Evolutionary conservation across 2,329 filamentous ascomycete species (phyloP).

Genomic region (Cryphonectria japonica): DNA sequence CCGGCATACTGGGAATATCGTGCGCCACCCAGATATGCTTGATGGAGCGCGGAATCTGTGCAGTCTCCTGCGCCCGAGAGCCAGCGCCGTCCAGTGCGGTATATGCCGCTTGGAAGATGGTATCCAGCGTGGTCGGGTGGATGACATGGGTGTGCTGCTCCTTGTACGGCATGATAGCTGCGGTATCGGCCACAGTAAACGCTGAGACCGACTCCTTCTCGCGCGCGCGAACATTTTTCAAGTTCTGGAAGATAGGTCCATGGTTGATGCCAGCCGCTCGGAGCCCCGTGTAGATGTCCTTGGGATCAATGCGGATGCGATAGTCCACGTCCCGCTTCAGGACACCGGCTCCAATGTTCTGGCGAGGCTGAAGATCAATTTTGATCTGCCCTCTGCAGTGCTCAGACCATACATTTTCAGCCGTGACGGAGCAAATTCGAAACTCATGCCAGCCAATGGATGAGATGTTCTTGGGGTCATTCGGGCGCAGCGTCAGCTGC

Average conservation of each 20-base stretch:
- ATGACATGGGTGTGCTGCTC: constrained; percentile 37
- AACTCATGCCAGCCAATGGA: constrained; percentile 9
- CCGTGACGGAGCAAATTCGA: background rate
- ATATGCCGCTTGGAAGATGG: constrained; percentile 36
- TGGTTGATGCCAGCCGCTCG: constrained; percentile 29
- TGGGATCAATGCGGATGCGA: constrained; percentile 26
- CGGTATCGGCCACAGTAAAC: constrained; percentile 32
- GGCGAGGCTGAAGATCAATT: constrained; percentile 2
- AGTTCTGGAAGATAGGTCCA: constrained; percentile 33
- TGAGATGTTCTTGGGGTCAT: background rate
- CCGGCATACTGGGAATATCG: background rate
- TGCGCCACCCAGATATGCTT: constrained; percentile 6
- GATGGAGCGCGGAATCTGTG: constrained; percentile 1
- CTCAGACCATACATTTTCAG: background rate
- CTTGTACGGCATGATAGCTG: constrained; percentile 30
- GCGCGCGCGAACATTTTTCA: constrained; percentile 25
- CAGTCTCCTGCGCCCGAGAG: background rate
- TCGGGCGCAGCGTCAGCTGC: background rate
- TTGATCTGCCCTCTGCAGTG: constrained; percentile 3
- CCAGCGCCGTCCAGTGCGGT: background rate
- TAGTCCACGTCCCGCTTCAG: background rate
- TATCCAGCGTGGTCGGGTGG: constrained; percentile 42
- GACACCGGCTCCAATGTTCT: background rate
- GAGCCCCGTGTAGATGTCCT: constrained; percentile 29
- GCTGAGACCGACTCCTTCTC: constrained; percentile 30